Evolutionary conservation across 1,284 basidiomycete genomes (phyloP).

Genomic region (Coniophora puteana): DNA sequence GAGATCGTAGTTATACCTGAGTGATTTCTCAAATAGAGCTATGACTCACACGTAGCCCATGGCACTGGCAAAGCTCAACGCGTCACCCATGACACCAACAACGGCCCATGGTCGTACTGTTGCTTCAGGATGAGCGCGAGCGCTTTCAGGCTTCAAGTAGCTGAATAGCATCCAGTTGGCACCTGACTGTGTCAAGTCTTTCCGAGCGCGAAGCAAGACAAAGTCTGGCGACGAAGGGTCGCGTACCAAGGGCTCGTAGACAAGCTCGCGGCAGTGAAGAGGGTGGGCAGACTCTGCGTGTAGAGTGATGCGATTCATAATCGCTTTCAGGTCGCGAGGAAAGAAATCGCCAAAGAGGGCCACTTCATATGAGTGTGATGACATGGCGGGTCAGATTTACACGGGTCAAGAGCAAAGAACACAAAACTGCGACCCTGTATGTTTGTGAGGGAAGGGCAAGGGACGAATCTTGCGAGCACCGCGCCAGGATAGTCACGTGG

Average conservation of each 20-base stretch:
- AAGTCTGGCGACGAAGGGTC: constrained; percentile 64
- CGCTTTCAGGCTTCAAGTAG: constrained; percentile 74
- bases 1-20: constrained; percentile 2
- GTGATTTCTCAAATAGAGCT: constrained; percentile 3
- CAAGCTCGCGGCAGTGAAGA: constrained; percentile 68
- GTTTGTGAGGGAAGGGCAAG: too few relatives aligned
- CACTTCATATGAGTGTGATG: constrained; percentile 65
- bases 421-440: too few relatives aligned
- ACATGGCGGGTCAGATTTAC: too few relatives aligned
- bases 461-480: too few relatives aligned
- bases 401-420: constrained; percentile 10
- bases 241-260: constrained; percentile 71
- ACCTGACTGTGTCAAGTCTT: constrained; percentile 47
- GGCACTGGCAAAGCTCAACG: constrained; percentile 70
- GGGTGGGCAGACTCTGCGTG: constrained; percentile 68
- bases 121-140: constrained; percentile 73
- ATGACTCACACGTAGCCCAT: constrained; percentile 63
- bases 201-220: constrained; percentile 66
- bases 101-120: constrained; percentile 80
- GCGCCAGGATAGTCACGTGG: too few relatives aligned
- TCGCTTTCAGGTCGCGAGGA: constrained; percentile 54
- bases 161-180: constrained; percentile 70
- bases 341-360: constrained; percentile 76
- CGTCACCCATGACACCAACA: constrained; percentile 71
- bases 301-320: constrained; percentile 72